Conservation (phyloP, 129 eudicot species). For the Scalesia atractyloides region DNA sequence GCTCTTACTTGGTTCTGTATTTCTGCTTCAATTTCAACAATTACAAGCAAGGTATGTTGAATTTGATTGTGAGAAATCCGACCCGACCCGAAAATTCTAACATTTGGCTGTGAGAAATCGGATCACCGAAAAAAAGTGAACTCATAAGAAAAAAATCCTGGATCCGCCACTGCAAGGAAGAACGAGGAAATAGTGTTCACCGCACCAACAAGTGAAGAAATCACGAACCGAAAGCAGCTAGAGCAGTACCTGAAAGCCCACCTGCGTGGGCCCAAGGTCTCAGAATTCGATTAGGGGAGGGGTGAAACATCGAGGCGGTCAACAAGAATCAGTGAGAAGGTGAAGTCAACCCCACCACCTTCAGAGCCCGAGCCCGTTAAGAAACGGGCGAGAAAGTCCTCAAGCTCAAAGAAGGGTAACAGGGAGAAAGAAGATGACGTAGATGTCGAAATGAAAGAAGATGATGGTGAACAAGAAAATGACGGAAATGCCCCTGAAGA, state of each 20-base stretch:
- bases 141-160: no score
- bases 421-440: conserved; percentile 38
- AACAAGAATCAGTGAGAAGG: conserved; percentile 68
- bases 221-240: conserved; percentile 56
- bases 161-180: no score
- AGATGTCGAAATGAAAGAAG: conserved; percentile 30
- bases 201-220: conserved; percentile 79
- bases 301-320: conserved; percentile 82
- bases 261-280: conserved; percentile 63
- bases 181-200: conserved; percentile 67
- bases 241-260: conserved; percentile 70
- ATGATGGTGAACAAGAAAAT: conserved; percentile 17
- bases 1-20: no score
- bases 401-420: conserved; percentile 43
- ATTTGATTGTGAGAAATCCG: no score
- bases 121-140: no score
- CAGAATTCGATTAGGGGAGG: conserved; percentile 74
- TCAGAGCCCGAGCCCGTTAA: conserved; percentile 49
- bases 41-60: no score
- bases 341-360: conserved; percentile 42
- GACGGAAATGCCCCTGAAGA: conserved; percentile 27
- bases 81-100: no score
- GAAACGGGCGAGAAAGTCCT: conserved; percentile 43
- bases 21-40: no score
- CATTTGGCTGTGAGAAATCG: no score